phyloP scores from a whole-genome alignment of 2,329 filamentous ascomycete genomes.

The Ploettnerulaceae sp. region DNA sequence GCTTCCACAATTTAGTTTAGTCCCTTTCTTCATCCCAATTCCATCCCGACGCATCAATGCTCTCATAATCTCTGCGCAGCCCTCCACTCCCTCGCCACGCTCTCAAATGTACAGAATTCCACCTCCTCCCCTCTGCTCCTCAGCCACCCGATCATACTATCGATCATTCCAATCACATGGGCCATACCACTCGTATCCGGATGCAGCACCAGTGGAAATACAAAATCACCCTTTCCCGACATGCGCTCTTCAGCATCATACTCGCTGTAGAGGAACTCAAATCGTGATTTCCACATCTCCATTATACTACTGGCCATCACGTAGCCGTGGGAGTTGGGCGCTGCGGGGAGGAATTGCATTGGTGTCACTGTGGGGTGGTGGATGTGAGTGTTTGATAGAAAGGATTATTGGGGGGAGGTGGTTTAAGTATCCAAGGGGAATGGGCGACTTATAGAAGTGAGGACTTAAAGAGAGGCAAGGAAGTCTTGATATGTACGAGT shows the following conservation, averaged over 20 bases:
- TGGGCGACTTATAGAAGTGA: too few relatives aligned
- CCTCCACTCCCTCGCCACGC: conserved; percentile 35
- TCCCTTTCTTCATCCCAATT: background rate
- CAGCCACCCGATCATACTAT: conserved; percentile 46
- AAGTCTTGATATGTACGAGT: too few relatives aligned
- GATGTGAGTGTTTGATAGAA: too few relatives aligned
- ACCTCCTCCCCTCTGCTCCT: conserved; percentile 41
- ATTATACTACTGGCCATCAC: conserved; percentile 44
- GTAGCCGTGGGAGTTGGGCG: conserved; percentile 43
- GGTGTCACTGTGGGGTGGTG: conserved; percentile 18
- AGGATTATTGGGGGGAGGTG: too few relatives aligned
- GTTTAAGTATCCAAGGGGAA: too few relatives aligned
- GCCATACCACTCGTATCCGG: conserved; percentile 56
- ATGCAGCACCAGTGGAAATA: conserved; percentile 51
- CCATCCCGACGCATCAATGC: background rate
- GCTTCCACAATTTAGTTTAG: background rate
- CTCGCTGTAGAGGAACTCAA: conserved; percentile 23
- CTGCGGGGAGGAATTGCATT: conserved; percentile 34
- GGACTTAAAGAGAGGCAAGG: too few relatives aligned
- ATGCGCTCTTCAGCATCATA: conserved; percentile 37
- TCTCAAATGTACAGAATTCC: conserved; percentile 41
- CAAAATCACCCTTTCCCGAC: conserved; percentile 34
- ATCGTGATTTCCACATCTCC: conserved; percentile 39
- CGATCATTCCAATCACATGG: conserved; percentile 46
- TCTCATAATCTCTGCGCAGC: conserved; percentile 10